Conservation (phyloP, 1,139 yeast genomes). For the Neolecta irregularis region DNA sequence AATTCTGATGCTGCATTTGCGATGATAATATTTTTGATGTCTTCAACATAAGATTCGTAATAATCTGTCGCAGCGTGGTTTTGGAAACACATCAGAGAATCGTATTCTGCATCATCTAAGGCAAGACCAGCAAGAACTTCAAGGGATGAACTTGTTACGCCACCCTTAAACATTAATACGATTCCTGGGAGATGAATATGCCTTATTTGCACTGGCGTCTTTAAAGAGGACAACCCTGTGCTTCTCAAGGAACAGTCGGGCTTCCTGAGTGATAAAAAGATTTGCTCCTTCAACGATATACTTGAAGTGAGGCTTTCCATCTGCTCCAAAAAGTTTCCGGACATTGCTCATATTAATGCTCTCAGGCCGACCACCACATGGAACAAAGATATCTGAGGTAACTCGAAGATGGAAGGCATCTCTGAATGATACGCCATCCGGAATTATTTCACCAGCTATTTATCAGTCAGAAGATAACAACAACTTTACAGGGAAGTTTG, state of each 20-base stretch:
- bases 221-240: conserved; percentile 81
- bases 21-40: conserved; percentile 64
- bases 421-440: conserved; percentile 85
- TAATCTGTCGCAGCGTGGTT: conserved; percentile 42
- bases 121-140: conserved; percentile 93
- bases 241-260: conserved; percentile 68
- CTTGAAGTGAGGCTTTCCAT: conserved; percentile 67
- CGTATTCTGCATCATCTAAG: conserved; percentile 71
- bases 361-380: conserved; percentile 98
- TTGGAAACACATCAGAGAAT: conserved; percentile 57
- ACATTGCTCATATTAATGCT: conserved; percentile 86
- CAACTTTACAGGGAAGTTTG: conserved; percentile 59
- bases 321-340: conserved; percentile 52
- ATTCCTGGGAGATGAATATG: no score
- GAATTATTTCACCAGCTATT: conserved; percentile 54
- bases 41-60: conserved; percentile 65
- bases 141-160: conserved; percentile 90
- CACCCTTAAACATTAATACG: no score
- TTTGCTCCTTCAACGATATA: conserved; percentile 96
- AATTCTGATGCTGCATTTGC: conserved; percentile 74
- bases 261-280: conserved; percentile 84
- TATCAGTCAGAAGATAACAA: no score
- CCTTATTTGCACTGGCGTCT: conserved; percentile 95
- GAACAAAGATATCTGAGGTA: conserved; percentile 67
- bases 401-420: conserved; percentile 73